Conservation (phyloP, 371 early-diverging fungal genomes). For the Enteropsectra breve region DNA sequence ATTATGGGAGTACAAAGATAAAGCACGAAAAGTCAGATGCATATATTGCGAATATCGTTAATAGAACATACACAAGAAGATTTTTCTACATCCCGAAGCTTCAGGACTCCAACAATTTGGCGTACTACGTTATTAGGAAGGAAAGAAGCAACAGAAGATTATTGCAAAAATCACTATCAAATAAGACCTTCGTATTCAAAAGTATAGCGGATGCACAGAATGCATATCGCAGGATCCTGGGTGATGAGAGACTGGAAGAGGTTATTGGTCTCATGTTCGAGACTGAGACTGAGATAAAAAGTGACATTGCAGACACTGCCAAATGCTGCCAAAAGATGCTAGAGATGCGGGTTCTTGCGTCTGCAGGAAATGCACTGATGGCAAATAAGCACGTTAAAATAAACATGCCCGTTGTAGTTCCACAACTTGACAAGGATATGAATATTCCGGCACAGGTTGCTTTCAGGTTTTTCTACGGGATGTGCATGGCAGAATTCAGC, state of each 20-base stretch:
- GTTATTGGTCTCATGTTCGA: not conserved
- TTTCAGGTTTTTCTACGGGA: no score
- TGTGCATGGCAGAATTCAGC: no score
- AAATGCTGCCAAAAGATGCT: not conserved
- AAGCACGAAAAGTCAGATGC: not conserved
- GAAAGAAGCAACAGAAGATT: not conserved
- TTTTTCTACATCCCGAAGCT: not conserved
- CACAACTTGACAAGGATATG: no score
- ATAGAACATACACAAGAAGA: not conserved
- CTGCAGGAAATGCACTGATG: no score
- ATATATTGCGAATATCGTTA: not conserved
- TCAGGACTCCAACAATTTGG: not conserved
- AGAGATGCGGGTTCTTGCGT: no score
- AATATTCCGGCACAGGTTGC: no score
- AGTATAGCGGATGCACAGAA: not conserved
- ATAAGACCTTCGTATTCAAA: not conserved
- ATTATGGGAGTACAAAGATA: not conserved
- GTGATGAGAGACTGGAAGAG: not conserved
- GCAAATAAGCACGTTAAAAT: no score
- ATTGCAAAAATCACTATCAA: not conserved
- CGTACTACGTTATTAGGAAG: not conserved
- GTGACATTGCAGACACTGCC: not conserved
- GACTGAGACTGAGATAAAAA: not conserved
- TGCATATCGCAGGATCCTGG: not conserved
- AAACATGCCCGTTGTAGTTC: no score